Evolutionary conservation across 495 filamentous ascomycete species (phyloP).

Genomic region (Xylaria venustula): DNA sequence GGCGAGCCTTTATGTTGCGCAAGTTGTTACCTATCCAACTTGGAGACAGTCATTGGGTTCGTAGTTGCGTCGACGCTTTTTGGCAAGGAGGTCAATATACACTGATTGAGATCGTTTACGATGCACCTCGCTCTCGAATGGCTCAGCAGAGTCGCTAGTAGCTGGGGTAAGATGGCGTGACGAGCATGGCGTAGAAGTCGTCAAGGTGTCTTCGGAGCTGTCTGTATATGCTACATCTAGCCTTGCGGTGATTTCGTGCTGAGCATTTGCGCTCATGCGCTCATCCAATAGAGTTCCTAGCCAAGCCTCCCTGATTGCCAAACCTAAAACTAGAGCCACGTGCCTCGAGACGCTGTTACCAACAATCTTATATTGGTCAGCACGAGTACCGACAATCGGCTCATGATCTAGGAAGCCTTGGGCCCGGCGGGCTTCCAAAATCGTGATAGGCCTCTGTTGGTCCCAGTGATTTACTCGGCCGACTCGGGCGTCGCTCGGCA

Average conservation of each 20-base stretch:
- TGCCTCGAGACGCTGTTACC: conserved; percentile 71
- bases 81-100: neutral
- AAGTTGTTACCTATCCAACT: too few relatives aligned
- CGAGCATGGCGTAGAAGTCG: neutral
- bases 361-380: conserved; percentile 58
- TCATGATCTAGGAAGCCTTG: conserved; percentile 70
- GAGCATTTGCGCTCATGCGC: neutral
- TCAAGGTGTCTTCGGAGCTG: neutral
- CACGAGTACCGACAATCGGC: conserved; percentile 55
- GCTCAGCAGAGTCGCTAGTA: conserved; percentile 4
- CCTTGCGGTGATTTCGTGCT: neutral
- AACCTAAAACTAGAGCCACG: conserved; percentile 60
- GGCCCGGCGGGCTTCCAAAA: conserved; percentile 62
- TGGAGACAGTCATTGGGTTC: neutral
- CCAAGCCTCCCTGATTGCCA: conserved; percentile 61
- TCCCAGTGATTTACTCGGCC: conserved; percentile 59
- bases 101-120: conserved; percentile 1
- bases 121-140: neutral
- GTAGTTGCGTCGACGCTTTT: neutral
- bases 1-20: neutral
- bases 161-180: neutral
- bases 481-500: conserved; percentile 45
- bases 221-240: neutral
- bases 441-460: conserved; percentile 52
- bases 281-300: conserved; percentile 30